Evolutionary conservation across 2,329 filamentous ascomycete species (phyloP), one percentile per base, ranked within the genome.

Genomic region (Pseudocercospora macadamiae): DNA sequence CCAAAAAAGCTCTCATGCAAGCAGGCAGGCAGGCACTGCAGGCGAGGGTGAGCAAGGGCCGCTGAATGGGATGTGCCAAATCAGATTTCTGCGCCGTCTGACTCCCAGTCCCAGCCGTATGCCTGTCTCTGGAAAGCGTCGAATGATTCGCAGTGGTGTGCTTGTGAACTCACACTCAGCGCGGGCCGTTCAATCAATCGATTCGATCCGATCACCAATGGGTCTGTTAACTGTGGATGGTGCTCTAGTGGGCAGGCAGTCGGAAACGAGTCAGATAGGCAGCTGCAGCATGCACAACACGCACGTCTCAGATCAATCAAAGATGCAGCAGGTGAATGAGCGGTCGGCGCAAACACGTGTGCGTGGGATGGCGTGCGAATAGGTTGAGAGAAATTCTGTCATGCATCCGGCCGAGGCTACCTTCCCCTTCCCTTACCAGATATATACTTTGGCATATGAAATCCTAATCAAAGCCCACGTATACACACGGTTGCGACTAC

Each of bases 11-110:
- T 21, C 45, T 32, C 18, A n/a, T 49, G 47, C 47, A 49, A 25
- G 28, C 47, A 49, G 47, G 47, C 47, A 9, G 36, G 36, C 36
- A 8, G 16, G 28, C n/a, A 3, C 3, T 9, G 32, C 32, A 42
- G 44, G 44, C 44, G 44, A 47, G 47, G 47, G 16, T 12, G 47
- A 30, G 47, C 47, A 49, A 34, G 47, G 47, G 47, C 47, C 47
- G 21, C 47, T 19, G 14, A n/a, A 32, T 49, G 42, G 3, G 42
- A 18, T 21, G 42, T 47, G 42, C 42, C n/a, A 26, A 47, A n/a
- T n/a, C n/a, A n/a, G n/a, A n/a, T n/a, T n/a, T 28, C 42, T 25
- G 42, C 42, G 47, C 47, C 47, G 47, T 49, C 47, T 34, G 4
- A 47, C 47, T 49, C 47, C 26, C 9, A 19, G 19, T 49, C 19